These are phyloP conservation scores for Durusdinium trenchii DNA, from an alignment of 73 alveolate species.

Conservation along the genomic window DNA sequence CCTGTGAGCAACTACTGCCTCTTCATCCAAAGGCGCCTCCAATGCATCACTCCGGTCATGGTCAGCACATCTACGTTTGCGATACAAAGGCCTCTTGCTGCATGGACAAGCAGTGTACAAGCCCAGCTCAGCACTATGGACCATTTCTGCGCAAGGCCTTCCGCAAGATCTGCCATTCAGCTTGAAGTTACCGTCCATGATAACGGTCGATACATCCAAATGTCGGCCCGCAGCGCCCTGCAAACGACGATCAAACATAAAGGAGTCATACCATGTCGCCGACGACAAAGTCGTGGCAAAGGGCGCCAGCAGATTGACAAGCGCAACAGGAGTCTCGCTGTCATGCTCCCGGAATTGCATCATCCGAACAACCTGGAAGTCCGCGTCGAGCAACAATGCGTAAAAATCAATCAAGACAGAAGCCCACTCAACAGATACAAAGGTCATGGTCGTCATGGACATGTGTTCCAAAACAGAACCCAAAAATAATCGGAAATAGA, in stretches of 20 bases:
- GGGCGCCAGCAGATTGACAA: background rate
- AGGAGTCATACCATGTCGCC: background rate
- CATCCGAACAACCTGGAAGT: background rate
- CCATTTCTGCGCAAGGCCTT: background rate
- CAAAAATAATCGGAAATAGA: background rate
- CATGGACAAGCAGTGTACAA: background rate
- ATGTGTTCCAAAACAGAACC: background rate
- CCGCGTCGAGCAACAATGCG: background rate
- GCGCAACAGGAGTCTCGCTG: background rate
- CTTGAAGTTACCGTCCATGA: constrained; percentile 16
- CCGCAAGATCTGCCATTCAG: background rate
- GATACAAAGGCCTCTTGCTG: background rate
- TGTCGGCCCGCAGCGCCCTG: background rate
- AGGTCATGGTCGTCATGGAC: background rate
- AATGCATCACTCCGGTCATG: background rate
- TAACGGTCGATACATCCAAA: background rate
- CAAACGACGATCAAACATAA: background rate
- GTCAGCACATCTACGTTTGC: background rate
- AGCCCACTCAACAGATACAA: background rate
- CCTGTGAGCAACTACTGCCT: background rate
- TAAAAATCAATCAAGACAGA: background rate
- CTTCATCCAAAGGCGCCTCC: background rate
- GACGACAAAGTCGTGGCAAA: background rate
- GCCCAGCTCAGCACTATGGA: background rate
- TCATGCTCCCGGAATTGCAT: background rate